Conservation (phyloP, 805 yeast genomes). For the Sporopachydermia quercuum region DNA sequence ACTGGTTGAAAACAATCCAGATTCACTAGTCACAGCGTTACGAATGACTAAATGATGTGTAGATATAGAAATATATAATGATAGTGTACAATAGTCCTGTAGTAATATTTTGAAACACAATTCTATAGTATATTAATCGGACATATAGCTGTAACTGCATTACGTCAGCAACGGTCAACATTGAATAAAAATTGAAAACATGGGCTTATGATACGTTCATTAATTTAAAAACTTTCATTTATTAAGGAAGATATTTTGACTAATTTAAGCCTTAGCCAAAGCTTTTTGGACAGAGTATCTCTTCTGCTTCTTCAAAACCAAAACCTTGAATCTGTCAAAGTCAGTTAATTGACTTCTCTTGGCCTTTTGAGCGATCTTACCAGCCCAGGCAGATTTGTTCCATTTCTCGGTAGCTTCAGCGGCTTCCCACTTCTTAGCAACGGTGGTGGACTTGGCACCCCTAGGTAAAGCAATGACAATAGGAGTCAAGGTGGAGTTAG, state of each 20-base stretch:
- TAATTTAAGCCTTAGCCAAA: constrained; percentile 79
- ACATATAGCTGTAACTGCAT: too few relatives aligned
- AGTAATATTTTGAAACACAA: too few relatives aligned
- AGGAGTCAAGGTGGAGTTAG: constrained; percentile 86
- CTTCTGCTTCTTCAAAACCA: constrained; percentile 95
- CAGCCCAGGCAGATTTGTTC: constrained; percentile 93
- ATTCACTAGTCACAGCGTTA: not conserved
- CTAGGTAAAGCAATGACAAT: constrained; percentile 79
- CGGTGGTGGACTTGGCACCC: constrained; percentile 79
- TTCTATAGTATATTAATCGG: too few relatives aligned
- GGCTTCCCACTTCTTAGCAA: constrained; percentile 87
- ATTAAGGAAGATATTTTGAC: too few relatives aligned
- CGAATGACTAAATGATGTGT: not conserved
- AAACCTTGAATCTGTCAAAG: constrained; percentile 99
- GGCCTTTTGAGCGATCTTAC: constrained; percentile 91
- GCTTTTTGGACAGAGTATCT: constrained; percentile 91
- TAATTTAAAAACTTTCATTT: too few relatives aligned
- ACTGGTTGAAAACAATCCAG: not conserved
- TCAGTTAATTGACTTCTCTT: constrained; percentile 88
- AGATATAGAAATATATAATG: not conserved
- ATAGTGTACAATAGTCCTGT: too few relatives aligned
- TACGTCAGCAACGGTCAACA: too few relatives aligned
- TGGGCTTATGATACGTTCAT: too few relatives aligned
- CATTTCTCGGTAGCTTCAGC: constrained; percentile 81
- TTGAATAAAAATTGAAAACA: too few relatives aligned